A percentile compares a stretch with the other conserved stretches of the same genome.
These are phyloP conservation scores for Mycosphaerella arachidis DNA, from an alignment of 2,329 filamentous ascomycete genomes.

Conservation along the genomic window DNA sequence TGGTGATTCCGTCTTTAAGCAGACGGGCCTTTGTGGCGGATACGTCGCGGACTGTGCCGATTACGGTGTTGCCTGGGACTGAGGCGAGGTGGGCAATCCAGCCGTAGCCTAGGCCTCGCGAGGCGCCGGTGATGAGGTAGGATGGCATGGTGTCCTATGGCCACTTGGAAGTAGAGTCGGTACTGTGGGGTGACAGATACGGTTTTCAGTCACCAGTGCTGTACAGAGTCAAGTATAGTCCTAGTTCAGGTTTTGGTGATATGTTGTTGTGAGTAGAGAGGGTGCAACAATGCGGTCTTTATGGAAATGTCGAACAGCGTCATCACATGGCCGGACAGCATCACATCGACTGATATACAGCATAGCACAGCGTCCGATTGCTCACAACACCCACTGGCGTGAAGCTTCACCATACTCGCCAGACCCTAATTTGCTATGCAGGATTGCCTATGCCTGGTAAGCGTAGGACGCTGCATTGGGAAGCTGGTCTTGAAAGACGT, in stretches of 20 bases:
- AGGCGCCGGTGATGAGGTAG: slow-evolving; percentile 33
- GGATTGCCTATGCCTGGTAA: not conserved
- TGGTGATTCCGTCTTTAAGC: slow-evolving; percentile 27
- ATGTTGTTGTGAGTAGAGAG: too few relatives aligned
- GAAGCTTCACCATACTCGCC: not conserved
- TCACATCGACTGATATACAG: not conserved
- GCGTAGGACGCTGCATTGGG: not conserved
- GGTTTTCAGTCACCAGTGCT: too few relatives aligned
- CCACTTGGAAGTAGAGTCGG: too few relatives aligned
- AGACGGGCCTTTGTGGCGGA: slow-evolving; percentile 18
- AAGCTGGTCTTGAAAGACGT: not conserved
- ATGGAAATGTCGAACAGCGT: too few relatives aligned
- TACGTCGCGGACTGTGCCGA: slow-evolving; percentile 35
- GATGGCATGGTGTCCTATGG: slow-evolving; percentile 24
- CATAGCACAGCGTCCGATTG: not conserved
- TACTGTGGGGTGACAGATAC: too few relatives aligned
- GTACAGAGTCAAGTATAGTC: too few relatives aligned
- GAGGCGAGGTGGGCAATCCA: slow-evolving; percentile 31
- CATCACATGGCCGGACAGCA: not conserved
- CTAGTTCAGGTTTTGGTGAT: too few relatives aligned
- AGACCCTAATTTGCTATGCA: not conserved
- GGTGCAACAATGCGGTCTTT: too few relatives aligned
- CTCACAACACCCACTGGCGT: not conserved
- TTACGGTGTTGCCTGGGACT: slow-evolving; percentile 29
- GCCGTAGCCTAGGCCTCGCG: slow-evolving; percentile 33